These are phyloP conservation scores for Croton laevigatus DNA, from an alignment of 441 rosid genomes.

Conservation along the genomic window DNA sequence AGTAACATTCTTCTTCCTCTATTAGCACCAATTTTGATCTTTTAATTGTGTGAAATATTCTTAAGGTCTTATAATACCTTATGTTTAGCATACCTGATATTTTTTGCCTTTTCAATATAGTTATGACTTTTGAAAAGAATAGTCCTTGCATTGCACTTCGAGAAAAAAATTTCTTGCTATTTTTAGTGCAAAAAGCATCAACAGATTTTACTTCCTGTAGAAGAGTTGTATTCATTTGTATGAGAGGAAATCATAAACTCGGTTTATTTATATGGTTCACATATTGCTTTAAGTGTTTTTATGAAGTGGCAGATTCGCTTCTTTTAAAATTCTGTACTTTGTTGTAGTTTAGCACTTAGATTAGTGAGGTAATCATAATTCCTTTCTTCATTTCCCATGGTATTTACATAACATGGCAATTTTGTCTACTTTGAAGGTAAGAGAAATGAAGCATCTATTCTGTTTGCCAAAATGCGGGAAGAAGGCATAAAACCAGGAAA, in stretches of 20 bases:
- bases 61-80: not conserved
- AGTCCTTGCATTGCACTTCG: not conserved
- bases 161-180: not conserved
- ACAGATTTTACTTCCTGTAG: not conserved
- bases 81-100: not conserved
- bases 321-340: not conserved
- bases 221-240: not conserved
- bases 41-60: not conserved
- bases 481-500: conserved; percentile 73
- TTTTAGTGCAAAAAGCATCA: not conserved
- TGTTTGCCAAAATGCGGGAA: conserved; percentile 65
- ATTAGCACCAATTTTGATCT: not conserved
- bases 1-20: conserved; percentile 17
- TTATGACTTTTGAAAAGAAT: not conserved
- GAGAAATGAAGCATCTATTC: conserved; percentile 49
- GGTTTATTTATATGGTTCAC: not conserved
- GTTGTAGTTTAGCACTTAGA: not conserved
- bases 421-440: conserved; percentile 46
- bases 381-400: conserved; percentile 3
- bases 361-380: conserved; percentile 4
- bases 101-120: not conserved
- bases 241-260: not conserved
- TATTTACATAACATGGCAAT: conserved; percentile 8
- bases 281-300: not conserved
- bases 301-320: conserved; percentile 3